Base-by-base conservation (phyloP, 2,329 filamentous ascomycete species). In the Pyrenophora teres region DNA sequence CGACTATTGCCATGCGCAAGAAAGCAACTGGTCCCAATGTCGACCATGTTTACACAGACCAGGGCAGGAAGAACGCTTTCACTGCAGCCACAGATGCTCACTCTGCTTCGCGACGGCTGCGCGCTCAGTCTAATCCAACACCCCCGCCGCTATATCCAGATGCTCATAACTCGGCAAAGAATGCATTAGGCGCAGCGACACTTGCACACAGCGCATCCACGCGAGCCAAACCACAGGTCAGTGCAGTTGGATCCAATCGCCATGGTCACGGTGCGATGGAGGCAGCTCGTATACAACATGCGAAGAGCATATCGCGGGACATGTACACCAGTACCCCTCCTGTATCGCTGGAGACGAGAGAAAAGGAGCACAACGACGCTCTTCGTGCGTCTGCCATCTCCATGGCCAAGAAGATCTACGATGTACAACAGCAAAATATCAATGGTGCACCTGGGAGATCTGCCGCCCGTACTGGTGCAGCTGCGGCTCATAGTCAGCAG, bases 361-460 rank as follows among this genome's bases (percentile, higher is more conserved):
- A 96, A 65, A 83, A 86, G 70, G 86, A 83, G 55, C 84, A 83
- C 51, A 83, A 87, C 38, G 88, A 91, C 60, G 85, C 86, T 4
- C 78, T 96, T 2, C 88, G 87, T 57, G 90, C 91, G 25, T 93
- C 91, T 16, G 91, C 92, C 2, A 79, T 96, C 3, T 90, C 89
- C 9, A 96, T 97, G 91, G 92, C 92, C 6, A 89, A 87, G 73
- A 85, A 88, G 62, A 93, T 96, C 86, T 96, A 92, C 68, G 83
- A 79, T 9, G 78, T 84, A 30, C 87, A 91, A 61, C 84, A 90
- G 56, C 83, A 81, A 54, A 81, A 81, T 54, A 78, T 82, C 1
- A 82, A 85, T 6, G 77, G 80, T 27, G 63, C 62, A 32, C 42
- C 66, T 18, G 54, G 74, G 77, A 45, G 47, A 27, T 68, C 64